phyloP scores from a whole-genome alignment of 2,329 filamentous ascomycete species.

The Xylariales sp. region DNA sequence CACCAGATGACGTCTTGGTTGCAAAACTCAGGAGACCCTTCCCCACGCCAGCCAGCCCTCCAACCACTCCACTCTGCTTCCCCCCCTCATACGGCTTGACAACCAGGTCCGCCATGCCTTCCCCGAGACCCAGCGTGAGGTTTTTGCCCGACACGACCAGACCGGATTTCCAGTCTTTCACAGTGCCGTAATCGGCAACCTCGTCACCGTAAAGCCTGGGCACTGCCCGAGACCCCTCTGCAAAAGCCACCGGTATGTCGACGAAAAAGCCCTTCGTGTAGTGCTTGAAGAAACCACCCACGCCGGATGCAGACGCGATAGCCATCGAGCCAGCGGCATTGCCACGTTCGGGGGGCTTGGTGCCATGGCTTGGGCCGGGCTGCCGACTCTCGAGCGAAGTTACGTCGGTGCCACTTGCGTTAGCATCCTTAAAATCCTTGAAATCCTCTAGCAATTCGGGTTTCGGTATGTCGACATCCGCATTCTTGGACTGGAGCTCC shows the following conservation, averaged over 20 bases:
- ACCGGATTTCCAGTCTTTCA: conserved; percentile 4
- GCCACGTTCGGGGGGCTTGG: background rate
- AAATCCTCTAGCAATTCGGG: too few relatives aligned
- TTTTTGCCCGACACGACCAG: background rate
- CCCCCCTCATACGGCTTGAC: conserved; percentile 7
- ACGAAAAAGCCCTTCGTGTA: background rate
- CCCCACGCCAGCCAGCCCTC: background rate
- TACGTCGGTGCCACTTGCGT: too few relatives aligned
- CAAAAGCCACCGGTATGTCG: conserved; percentile 1
- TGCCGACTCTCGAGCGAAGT: too few relatives aligned
- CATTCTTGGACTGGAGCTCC: too few relatives aligned
- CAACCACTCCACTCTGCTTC: conserved; percentile 2
- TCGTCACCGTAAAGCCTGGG: conserved; percentile 1
- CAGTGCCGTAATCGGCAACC: background rate
- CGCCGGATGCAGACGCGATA: background rate
- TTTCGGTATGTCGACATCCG: too few relatives aligned
- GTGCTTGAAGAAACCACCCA: conserved; percentile 2
- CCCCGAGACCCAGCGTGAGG: background rate
- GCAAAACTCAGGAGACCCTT: background rate
- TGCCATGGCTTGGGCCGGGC: too few relatives aligned
- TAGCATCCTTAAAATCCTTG: too few relatives aligned
- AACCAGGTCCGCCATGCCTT: conserved; percentile 5
- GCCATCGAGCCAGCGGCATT: conserved; percentile 4
- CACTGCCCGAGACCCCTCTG: background rate
- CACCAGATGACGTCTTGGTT: conserved; percentile 1